phyloP scores from a whole-genome alignment of 768 basidiomycete species.

The Chlorophyllum brunneum region DNA sequence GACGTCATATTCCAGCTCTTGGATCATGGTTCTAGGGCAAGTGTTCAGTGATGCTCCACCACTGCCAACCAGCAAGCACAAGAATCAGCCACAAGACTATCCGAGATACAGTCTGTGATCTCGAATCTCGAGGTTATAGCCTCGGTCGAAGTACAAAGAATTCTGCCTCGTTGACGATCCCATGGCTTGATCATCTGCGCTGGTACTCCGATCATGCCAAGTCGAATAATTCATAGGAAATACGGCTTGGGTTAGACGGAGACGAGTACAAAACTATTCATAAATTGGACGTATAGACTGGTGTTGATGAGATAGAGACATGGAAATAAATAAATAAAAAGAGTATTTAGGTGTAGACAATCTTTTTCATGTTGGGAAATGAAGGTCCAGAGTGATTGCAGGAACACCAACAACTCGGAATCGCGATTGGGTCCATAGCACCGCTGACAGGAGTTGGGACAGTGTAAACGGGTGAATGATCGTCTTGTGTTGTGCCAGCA shows the following conservation, averaged over 20 bases:
- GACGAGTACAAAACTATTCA: not conserved
- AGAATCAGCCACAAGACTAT: no score
- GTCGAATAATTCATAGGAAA: not conserved
- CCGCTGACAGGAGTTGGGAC: not conserved
- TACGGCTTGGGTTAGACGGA: not conserved
- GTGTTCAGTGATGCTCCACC: no score
- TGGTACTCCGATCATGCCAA: no score
- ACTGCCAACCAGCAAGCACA: no score
- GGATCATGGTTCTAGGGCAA: no score
- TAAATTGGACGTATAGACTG: not conserved
- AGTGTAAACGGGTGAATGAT: not conserved
- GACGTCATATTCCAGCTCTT: no score
- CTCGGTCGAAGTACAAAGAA: no score
- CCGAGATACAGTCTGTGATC: no score
- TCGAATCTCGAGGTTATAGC: no score
- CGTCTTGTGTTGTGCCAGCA: not conserved
- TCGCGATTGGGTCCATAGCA: not conserved
- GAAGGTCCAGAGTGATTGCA: constrained; percentile 1
- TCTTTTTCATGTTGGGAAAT: not conserved
- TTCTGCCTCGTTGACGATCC: no score
- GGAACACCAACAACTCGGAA: not conserved
- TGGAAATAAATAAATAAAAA: no score
- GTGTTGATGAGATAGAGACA: not conserved
- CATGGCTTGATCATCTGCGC: no score
- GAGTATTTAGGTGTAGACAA: not conserved